phyloP scores from a whole-genome alignment of 2,329 filamentous ascomycete genomes.

The Fusarium cicatricum region DNA sequence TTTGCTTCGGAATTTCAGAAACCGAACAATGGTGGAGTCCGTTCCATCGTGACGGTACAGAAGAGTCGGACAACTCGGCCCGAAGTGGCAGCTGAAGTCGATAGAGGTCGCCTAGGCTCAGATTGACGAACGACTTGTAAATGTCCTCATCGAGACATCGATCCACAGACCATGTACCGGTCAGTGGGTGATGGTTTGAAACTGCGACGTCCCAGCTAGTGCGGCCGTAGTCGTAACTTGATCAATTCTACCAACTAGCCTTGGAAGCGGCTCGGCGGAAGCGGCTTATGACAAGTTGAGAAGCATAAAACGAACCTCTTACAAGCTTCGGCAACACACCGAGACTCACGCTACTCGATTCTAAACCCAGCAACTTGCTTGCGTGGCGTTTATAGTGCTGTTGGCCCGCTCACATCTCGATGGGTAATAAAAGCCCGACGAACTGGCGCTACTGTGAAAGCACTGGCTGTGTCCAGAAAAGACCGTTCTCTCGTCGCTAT shows the following conservation, averaged over 20 bases:
- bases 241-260: not conserved
- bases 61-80: not conserved
- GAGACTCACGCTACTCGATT: conserved; percentile 10
- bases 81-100: not conserved
- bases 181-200: not conserved
- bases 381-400: conserved; percentile 6
- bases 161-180: no score
- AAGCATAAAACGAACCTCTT: not conserved
- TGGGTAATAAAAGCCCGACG: no score
- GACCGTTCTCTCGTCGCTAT: conserved; percentile 19
- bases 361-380: not conserved
- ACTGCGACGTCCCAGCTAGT: not conserved
- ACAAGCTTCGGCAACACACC: conserved; percentile 18
- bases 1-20: not conserved
- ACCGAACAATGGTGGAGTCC: not conserved
- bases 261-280: not conserved
- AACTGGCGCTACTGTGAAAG: conserved; percentile 4
- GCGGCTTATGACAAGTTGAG: not conserved
- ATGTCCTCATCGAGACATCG: no score
- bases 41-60: not conserved
- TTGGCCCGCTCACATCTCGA: conserved; percentile 1
- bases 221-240: not conserved
- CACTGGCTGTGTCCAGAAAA: conserved; percentile 16
- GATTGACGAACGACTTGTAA: conserved; percentile 1
- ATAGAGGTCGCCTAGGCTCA: not conserved